Conservation (phyloP, 208 protist species). For the Wallacemonas sp. region DNA sequence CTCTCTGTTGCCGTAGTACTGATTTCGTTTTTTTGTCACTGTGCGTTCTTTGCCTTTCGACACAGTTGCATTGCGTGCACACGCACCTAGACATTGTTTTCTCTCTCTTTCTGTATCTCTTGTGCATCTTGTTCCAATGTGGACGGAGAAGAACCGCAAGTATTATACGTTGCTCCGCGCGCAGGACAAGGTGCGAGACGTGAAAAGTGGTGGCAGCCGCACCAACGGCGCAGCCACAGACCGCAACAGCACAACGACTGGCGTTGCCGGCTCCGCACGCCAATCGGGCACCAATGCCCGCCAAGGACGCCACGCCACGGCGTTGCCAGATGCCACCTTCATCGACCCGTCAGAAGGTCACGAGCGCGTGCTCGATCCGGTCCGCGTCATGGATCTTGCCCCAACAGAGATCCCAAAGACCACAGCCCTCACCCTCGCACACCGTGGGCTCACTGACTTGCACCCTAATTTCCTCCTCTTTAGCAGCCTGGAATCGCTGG, state of each 20-base stretch:
- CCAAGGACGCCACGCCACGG: not conserved
- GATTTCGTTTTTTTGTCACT: no score
- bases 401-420: constrained; percentile 33
- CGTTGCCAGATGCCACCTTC: constrained; percentile 14
- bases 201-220: not conserved
- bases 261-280: no score
- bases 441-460: constrained; percentile 50
- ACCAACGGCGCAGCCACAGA: not conserved
- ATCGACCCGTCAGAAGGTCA: constrained; percentile 36
- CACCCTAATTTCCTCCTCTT: constrained; percentile 66
- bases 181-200: constrained; percentile 12
- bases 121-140: constrained; percentile 7
- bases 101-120: not conserved
- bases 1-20: no score
- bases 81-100: no score
- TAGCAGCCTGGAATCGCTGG: constrained; percentile 61
- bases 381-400: constrained; percentile 44
- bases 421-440: constrained; percentile 46
- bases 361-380: constrained; percentile 52
- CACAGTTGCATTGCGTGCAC: no score
- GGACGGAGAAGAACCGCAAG: constrained; percentile 13
- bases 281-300: no score
- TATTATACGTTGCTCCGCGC: constrained; percentile 20
- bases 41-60: no score
- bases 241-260: not conserved